Conservation (phyloP, 208 protist species). For the Acanthamoeba lenticulata region DNA sequence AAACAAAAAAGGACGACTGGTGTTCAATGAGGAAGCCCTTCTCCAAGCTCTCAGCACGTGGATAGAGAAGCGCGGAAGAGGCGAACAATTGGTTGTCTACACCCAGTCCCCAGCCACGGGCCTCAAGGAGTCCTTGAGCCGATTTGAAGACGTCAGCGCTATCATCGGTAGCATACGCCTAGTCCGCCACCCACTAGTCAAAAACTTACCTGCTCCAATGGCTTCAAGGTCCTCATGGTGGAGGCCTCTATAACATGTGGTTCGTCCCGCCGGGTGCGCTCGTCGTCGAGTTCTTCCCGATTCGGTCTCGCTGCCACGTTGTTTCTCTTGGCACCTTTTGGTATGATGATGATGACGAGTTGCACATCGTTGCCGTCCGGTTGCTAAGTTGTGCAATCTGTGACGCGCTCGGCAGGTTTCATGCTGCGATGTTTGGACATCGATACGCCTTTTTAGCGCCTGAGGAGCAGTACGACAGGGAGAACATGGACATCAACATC, state of each 20-base stretch:
- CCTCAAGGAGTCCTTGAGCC: too few relatives aligned
- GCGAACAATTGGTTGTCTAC: background rate
- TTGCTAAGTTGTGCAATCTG: background rate
- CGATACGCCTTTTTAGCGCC: background rate
- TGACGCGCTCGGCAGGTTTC: background rate
- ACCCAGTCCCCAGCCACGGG: too few relatives aligned
- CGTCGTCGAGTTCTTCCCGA: background rate
- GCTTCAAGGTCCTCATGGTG: background rate
- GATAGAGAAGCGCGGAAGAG: background rate
- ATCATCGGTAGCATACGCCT: too few relatives aligned
- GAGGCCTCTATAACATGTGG: background rate
- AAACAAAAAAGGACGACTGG: background rate
- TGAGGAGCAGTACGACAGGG: background rate
- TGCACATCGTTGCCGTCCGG: background rate
- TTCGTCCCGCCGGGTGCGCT: background rate
- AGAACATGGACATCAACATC: background rate
- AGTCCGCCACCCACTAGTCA: too few relatives aligned
- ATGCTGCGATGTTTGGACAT: background rate
- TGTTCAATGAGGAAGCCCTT: background rate
- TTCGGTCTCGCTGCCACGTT: background rate
- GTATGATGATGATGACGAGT: background rate
- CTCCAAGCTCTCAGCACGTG: background rate
- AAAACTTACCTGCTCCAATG: background rate
- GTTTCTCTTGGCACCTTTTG: background rate
- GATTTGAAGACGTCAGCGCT: too few relatives aligned